Evolutionary conservation across 1,284 basidiomycete species (phyloP), one percentile per base, ranked within the genome.

Genomic region (Boletus smithii): DNA sequence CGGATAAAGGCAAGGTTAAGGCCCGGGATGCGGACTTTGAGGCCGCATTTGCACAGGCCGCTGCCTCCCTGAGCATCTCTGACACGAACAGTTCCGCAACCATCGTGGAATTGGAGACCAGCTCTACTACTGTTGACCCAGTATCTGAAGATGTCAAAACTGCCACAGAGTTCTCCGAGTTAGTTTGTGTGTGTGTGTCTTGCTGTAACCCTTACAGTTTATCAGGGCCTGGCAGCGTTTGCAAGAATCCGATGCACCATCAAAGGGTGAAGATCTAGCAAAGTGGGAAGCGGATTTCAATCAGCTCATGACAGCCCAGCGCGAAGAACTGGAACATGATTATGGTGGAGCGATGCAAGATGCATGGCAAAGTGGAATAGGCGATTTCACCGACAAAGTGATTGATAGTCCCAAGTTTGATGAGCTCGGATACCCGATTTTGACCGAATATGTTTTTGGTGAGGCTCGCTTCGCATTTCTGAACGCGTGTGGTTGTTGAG

Each of bases 201-300:
- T 42, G 26, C 42, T 30, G 23, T 27, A 32, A 47, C 44, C 18
- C 40, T 46, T 26, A 52, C 32, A 14, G n/a, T 40, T 42, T 39
- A 32, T 17, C 52, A 88, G 85, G 38, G 69, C 78, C 22, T 85
- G 78, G 82, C 72, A 80, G 41, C 69, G 77, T 24, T 56, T 84
- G 23, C 78, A 79, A 59, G 73, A 76, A 44, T 81, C 82, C 0
- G 76, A 78, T 31, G 50, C 75, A 20, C 76, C 79, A 2, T 78
- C 80, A 1, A 77, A 73, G 36, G 69, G 73, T 26, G 82, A 83
- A 60, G 83, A 91, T 54, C 66, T 91, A 39, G 81, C 85, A 4
- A 85, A 85, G 63, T 95, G 92, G 92, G 94, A 95, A 64, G 81
- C 84, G 8, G 85, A 95, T 65, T 91, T 94, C 59, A 88, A 88